Conservation (phyloP, 768 basidiomycete genomes). For the Crassisporium funariophilum region DNA sequence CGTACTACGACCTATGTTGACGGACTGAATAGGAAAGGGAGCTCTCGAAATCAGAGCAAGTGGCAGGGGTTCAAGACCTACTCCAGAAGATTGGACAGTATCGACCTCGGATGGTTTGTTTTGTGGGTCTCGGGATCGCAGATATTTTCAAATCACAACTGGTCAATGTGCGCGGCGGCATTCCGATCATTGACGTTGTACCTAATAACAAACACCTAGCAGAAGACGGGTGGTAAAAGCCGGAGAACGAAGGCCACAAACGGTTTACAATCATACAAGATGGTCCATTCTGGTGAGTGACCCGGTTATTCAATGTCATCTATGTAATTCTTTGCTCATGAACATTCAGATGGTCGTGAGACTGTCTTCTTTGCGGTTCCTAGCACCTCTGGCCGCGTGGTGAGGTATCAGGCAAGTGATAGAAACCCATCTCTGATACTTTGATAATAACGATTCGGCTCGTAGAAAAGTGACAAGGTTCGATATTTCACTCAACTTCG, state of each 20-base stretch:
- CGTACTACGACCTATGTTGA: not conserved
- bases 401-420: slow-evolving; percentile 63
- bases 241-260: slow-evolving; percentile 22
- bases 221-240: too few relatives aligned
- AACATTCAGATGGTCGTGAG: slow-evolving; percentile 31
- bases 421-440: not conserved
- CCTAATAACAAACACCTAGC: too few relatives aligned
- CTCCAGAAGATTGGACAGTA: slow-evolving; percentile 58
- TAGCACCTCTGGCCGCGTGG: slow-evolving; percentile 75
- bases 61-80: slow-evolving; percentile 54
- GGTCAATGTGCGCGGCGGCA: slow-evolving; percentile 15
- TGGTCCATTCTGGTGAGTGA: slow-evolving; percentile 35
- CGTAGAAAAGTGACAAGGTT: slow-evolving; percentile 48
- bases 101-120: slow-evolving; percentile 71
- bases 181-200: not conserved
- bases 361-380: slow-evolving; percentile 78
- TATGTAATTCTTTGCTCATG: not conserved
- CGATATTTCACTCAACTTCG: slow-evolving; percentile 40
- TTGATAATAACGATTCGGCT: not conserved
- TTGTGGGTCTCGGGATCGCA: slow-evolving; percentile 74
- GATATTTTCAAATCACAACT: slow-evolving; percentile 34
- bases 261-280: slow-evolving; percentile 55
- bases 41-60: slow-evolving; percentile 53
- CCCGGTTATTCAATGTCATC: too few relatives aligned
- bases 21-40: slow-evolving; percentile 47